Evolutionary conservation across 2,329 filamentous ascomycete species (phyloP), one percentile per base, ranked within the genome.

Genomic region (Fusarium sp.): DNA sequence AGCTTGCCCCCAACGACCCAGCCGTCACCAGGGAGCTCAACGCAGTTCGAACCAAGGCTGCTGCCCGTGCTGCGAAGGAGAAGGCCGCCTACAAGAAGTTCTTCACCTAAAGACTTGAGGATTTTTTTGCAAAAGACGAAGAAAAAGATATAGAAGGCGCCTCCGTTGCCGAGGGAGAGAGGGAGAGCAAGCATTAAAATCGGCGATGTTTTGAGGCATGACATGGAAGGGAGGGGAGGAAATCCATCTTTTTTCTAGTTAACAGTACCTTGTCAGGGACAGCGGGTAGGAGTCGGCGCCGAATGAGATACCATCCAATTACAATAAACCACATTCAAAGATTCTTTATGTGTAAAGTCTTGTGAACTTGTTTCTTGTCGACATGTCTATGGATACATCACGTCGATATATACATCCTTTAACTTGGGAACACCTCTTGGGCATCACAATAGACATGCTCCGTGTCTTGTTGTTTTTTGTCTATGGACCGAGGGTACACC

Each of bases 31-130:
- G 91, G 78, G 95, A 98, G 85, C 88, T 97, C 64, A 88, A 89
- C 20, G 85, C 88, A n/a, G 91, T 97, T 62, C 97, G 95, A 90
- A 92, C 92, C 86, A 91, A 88, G 78, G 89, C 93, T 29, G 88
- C 91, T 13, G 93, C 92, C 67, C 89, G 93, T 71, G 88, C 91
- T 72, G 93, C 93, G 82, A 97, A 95, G 90, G 94, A 98, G 87
- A 97, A 95, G 90, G 94, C 94, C 77, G 93, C 92, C 7, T 97
- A 96, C 82, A 94, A 93, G 86, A 98, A 97, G 86, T 97, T 97
- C 85, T 98, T 98, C 81, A 83, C 86, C 45, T 92, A 80, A 70
- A 37, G 14, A 52, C 9, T 6, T 14, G 22, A 9, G 13, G 20
- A 43, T 22, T 27, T 31, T 10, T 39, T n/a, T 57, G 50, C 58